These are phyloP conservation scores for Lasiosphaeriaceae sp. DNA, from an alignment of 495 filamentous ascomycete genomes.

Conservation along the genomic window DNA sequence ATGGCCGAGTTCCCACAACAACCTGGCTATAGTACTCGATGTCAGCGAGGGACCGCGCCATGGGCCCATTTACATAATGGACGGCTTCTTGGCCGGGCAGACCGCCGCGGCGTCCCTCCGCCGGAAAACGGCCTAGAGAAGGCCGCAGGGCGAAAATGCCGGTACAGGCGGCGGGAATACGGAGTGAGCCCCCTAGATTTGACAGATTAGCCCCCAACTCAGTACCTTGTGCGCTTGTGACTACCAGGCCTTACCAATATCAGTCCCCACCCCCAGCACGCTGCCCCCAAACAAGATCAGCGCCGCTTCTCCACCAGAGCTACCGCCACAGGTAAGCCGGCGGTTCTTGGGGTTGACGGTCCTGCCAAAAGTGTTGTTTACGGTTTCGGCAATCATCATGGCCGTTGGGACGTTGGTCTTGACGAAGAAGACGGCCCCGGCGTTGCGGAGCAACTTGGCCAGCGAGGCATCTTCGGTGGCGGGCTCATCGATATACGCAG, in stretches of 20 bases:
- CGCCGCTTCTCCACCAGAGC: slow-evolving; percentile 59
- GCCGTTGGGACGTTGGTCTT: not conserved
- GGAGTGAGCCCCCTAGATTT: slow-evolving; percentile 53
- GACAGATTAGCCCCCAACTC: slow-evolving; percentile 46
- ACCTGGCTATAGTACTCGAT: not conserved
- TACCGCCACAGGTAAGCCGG: slow-evolving; percentile 60
- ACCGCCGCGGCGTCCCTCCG: not conserved
- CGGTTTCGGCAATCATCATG: slow-evolving; percentile 37
- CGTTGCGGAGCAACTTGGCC: slow-evolving; percentile 40
- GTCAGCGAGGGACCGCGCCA: not conserved
- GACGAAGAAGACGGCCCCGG: slow-evolving; percentile 13
- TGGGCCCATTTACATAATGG: not conserved
- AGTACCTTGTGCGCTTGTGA: slow-evolving; percentile 17
- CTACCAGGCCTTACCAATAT: slow-evolving; percentile 63
- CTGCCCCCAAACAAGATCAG: slow-evolving; percentile 42
- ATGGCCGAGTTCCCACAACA: slow-evolving; percentile 13
- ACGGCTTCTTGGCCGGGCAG: not conserved
- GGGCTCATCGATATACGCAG: slow-evolving; percentile 20
- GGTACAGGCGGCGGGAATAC: slow-evolving; percentile 34
- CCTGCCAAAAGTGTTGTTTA: slow-evolving; percentile 2
- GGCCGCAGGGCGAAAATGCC: not conserved
- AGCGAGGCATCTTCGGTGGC: slow-evolving; percentile 15
- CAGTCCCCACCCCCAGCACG: slow-evolving; percentile 54
- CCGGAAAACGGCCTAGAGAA: not conserved
- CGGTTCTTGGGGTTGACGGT: slow-evolving; percentile 54